A percentile compares a stretch with the other conserved stretches of the same genome.
These are phyloP conservation scores for Lolium multiflorum DNA, from an alignment of 176 grass and related monocot genomes.

Conservation along the genomic window DNA sequence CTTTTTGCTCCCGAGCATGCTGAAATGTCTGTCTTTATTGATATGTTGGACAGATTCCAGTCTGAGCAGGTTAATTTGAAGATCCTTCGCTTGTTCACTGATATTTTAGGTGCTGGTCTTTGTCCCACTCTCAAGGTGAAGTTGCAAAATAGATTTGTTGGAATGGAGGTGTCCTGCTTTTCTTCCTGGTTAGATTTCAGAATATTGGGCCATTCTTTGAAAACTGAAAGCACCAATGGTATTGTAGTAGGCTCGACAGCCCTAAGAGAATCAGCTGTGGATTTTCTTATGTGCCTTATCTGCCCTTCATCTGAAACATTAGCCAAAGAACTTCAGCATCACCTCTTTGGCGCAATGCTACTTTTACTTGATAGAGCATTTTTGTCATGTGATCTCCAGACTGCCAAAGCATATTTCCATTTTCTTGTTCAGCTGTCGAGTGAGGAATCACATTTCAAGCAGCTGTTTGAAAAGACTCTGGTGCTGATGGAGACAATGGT, in stretches of 20 bases:
- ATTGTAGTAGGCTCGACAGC: slow-evolving; percentile 44
- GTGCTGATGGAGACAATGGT: slow-evolving; percentile 85
- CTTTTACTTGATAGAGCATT: slow-evolving; percentile 84
- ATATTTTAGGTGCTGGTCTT: slow-evolving; percentile 66
- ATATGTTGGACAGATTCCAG: slow-evolving; percentile 76
- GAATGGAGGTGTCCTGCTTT: slow-evolving; percentile 67
- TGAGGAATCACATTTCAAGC: slow-evolving; percentile 69
- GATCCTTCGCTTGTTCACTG: slow-evolving; percentile 78
- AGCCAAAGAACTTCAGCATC: slow-evolving; percentile 70
- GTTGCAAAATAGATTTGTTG: slow-evolving; percentile 79
- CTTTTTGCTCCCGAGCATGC: slow-evolving; percentile 63
- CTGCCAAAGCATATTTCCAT: slow-evolving; percentile 82
- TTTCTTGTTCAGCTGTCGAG: slow-evolving; percentile 72
- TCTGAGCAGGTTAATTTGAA: slow-evolving; percentile 85
- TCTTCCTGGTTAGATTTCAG: slow-evolving; percentile 80
- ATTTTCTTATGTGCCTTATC: slow-evolving; percentile 75
- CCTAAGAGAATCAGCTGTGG: slow-evolving; percentile 69
- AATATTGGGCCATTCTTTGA: slow-evolving; percentile 59
- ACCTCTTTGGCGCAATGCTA: slow-evolving; percentile 76
- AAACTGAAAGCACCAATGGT: slow-evolving; percentile 45
- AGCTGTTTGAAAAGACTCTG: slow-evolving; percentile 77
- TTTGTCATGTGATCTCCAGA: slow-evolving; percentile 73
- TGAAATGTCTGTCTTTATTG: slow-evolving; percentile 70
- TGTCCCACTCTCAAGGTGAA: slow-evolving; percentile 72
- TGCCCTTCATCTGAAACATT: slow-evolving; percentile 63